Evolutionary conservation across 352 stramenopile species (phyloP).

Genomic region (Phytophthora nicotianae): DNA sequence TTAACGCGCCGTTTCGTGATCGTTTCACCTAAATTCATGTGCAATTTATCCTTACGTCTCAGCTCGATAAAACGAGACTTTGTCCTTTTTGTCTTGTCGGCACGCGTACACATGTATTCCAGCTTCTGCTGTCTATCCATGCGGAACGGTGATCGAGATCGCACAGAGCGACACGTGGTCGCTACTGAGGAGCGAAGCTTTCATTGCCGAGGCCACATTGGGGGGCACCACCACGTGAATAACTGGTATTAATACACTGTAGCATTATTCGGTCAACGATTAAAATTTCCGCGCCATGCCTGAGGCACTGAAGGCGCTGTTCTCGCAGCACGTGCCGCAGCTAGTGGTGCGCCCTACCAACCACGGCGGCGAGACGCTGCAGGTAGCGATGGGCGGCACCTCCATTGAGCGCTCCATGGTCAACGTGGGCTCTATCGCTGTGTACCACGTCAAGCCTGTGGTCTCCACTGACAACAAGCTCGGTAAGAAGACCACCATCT

Average conservation of each 20-base stretch:
- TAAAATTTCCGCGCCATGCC: constrained; percentile 30
- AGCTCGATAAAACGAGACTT: neutral
- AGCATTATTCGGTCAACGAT: too few relatives aligned
- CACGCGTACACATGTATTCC: neutral
- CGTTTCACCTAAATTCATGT: too few relatives aligned
- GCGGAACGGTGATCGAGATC: neutral
- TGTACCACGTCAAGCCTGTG: constrained; percentile 66
- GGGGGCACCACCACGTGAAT: too few relatives aligned
- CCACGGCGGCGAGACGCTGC: constrained; percentile 38
- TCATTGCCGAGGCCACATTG: too few relatives aligned
- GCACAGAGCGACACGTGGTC: neutral
- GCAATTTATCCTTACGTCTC: too few relatives aligned
- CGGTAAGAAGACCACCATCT: constrained; percentile 57
- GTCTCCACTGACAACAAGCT: constrained; percentile 33
- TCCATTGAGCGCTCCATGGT: constrained; percentile 73
- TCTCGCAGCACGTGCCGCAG: constrained; percentile 39
- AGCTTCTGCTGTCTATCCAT: neutral
- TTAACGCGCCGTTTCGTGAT: too few relatives aligned
- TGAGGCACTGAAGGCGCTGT: constrained; percentile 13
- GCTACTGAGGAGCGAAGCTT: too few relatives aligned
- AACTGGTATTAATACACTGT: too few relatives aligned
- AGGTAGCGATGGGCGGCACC: constrained; percentile 63
- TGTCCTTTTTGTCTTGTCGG: neutral
- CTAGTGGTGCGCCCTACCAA: constrained; percentile 47
- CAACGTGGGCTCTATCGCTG: constrained; percentile 54